Percentiles rank a stretch among this genome's conserved stretches.
phyloP scores from a whole-genome alignment of 2,329 filamentous ascomycete species.

The Cercospora sojina region DNA sequence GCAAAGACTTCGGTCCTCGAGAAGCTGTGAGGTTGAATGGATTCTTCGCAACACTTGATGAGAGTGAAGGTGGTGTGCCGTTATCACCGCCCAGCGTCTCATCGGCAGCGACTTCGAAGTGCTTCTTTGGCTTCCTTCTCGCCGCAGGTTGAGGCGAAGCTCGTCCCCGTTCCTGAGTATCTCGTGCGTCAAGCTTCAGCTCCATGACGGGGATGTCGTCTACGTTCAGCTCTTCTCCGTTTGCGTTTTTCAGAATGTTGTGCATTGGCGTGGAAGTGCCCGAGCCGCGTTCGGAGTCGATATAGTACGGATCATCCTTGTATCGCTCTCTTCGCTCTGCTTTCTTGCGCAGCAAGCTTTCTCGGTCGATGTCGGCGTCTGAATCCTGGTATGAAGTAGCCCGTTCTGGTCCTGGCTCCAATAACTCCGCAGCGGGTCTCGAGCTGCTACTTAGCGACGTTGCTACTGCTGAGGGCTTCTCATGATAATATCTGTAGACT shows the following conservation, averaged over 20 bases:
- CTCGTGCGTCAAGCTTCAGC: slow-evolving; percentile 64
- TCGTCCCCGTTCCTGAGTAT: slow-evolving; percentile 15
- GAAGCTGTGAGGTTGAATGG: slow-evolving; percentile 27
- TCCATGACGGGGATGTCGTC: slow-evolving; percentile 97
- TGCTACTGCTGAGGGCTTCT: slow-evolving; percentile 37
- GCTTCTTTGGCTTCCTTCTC: slow-evolving; percentile 36
- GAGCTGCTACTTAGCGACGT: slow-evolving; percentile 16
- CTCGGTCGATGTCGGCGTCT: slow-evolving; percentile 63
- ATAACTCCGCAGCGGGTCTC: slow-evolving; percentile 45
- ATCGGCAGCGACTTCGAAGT: slow-evolving; percentile 49
- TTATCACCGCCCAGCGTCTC: slow-evolving; percentile 47
- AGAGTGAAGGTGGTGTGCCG: slow-evolving; percentile 7
- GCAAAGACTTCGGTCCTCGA: slow-evolving; percentile 61
- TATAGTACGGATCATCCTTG: slow-evolving; percentile 95
- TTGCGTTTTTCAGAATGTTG: slow-evolving; percentile 65
- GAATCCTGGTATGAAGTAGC: slow-evolving; percentile 48
- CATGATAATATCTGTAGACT: slow-evolving; percentile 48
- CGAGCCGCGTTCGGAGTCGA: slow-evolving; percentile 53
- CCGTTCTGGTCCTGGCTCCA: slow-evolving; percentile 40
- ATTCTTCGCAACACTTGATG: slow-evolving; percentile 32
- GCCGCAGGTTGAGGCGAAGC: slow-evolving; percentile 20
- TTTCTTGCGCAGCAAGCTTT: slow-evolving; percentile 71
- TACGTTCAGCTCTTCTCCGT: slow-evolving; percentile 79
- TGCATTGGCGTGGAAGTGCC: slow-evolving; percentile 74
- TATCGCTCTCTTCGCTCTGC: slow-evolving; percentile 78